Conservation (phyloP, 495 filamentous ascomycete genomes). For the Jackrogersella minutella region DNA sequence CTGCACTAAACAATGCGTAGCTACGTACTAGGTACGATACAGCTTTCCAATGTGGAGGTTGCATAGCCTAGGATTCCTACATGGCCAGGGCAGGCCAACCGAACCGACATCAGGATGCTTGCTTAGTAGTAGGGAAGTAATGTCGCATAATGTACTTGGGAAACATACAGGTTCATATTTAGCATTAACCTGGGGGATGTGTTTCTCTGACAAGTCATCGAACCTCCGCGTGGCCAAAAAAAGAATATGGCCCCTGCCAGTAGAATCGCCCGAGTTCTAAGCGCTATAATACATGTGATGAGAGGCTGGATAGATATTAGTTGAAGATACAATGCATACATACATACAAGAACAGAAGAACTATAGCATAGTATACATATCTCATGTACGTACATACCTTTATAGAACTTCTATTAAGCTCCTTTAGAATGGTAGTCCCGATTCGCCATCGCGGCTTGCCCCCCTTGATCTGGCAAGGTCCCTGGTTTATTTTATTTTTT, state of each 20-base stretch:
- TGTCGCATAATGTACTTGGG: slow-evolving; percentile 38
- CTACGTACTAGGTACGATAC: slow-evolving; percentile 30
- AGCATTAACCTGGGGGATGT: slow-evolving; percentile 35
- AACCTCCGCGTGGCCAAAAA: slow-evolving; percentile 13
- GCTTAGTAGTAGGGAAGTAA: slow-evolving; percentile 20
- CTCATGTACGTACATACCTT: slow-evolving; percentile 1
- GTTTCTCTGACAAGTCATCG: slow-evolving; percentile 25
- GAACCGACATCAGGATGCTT: slow-evolving; percentile 35
- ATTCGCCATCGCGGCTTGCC: slow-evolving; percentile 46
- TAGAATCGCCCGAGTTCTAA: slow-evolving; percentile 10
- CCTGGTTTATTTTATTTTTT: slow-evolving; percentile 42
- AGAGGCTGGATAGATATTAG: slow-evolving; percentile 13
- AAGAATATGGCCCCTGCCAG: slow-evolving; percentile 19
- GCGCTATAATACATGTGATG: slow-evolving; percentile 17
- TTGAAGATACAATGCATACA: slow-evolving; percentile 16
- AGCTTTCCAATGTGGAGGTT: slow-evolving; percentile 41
- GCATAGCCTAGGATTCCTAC: slow-evolving; percentile 41
- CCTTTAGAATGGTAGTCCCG: slow-evolving; percentile 38
- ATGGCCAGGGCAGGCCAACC: slow-evolving; percentile 33
- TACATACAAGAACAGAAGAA: neutral
- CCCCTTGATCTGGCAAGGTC: slow-evolving; percentile 44
- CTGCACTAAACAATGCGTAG: slow-evolving; percentile 34
- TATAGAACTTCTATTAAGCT: slow-evolving; percentile 37
- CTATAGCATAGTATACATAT: neutral
- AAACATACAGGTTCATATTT: slow-evolving; percentile 30